Evolutionary conservation across 257 asterid species (phyloP).

Genomic region (Sherardia arvensis): DNA sequence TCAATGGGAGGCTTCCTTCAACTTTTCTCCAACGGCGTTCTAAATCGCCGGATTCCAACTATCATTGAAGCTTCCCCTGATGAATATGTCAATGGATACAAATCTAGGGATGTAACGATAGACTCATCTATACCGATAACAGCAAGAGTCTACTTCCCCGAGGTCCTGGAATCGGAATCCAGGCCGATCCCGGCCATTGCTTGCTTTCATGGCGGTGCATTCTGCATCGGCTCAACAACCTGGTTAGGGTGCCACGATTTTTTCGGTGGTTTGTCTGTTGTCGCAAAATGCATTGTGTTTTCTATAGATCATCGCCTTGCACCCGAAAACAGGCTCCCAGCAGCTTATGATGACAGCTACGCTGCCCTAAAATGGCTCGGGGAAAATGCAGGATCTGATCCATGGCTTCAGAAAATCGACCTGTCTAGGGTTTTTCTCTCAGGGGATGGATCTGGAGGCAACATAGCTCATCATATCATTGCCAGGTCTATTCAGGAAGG

Average conservation of each 20-base stretch:
- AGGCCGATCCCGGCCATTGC: constrained; percentile 37
- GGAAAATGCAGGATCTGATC: constrained; percentile 18
- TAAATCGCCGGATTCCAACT: constrained; percentile 33
- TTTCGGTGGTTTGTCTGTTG: constrained; percentile 43
- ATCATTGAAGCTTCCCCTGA: constrained; percentile 17
- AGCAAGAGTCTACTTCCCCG: constrained; percentile 57
- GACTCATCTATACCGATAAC: constrained; percentile 41
- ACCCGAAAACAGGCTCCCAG: constrained; percentile 71
- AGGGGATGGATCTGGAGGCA: constrained; percentile 84
- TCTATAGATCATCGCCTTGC: constrained; percentile 81
- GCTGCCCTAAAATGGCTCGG: constrained; percentile 47
- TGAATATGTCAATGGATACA: constrained; percentile 25
- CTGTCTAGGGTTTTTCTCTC: constrained; percentile 46
- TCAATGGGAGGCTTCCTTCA: constrained; percentile 41
- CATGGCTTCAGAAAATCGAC: constrained; percentile 45
- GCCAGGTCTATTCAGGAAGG: constrained; percentile 6
- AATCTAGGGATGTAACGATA: constrained; percentile 44
- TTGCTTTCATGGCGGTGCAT: constrained; percentile 89
- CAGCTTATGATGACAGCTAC: constrained; percentile 55
- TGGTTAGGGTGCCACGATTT: constrained; percentile 67
- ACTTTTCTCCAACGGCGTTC: constrained; percentile 50
- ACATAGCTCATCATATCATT: constrained; percentile 66
- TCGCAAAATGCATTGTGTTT: constrained; percentile 33
- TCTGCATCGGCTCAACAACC: constrained; percentile 72
- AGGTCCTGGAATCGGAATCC: constrained; percentile 5